Conservation (phyloP, 164 flowering plant genomes). For the Stephania japonica region DNA sequence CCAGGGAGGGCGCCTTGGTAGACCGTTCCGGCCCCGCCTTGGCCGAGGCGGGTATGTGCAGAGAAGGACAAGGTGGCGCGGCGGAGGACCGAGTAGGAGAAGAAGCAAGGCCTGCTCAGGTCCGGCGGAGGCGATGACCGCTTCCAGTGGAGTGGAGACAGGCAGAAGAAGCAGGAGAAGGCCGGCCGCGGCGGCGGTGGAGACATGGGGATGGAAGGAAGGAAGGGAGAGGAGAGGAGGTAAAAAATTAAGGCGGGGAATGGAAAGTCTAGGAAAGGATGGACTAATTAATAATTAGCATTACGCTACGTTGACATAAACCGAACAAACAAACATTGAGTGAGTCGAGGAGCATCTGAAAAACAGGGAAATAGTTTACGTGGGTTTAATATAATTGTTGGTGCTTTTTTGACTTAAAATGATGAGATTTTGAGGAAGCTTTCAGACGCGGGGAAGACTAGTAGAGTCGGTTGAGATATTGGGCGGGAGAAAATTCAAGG, state of each 20-base stretch:
- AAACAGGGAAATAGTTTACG: no score
- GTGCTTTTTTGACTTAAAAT: no score
- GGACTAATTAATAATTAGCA: no score
- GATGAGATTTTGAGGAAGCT: no score
- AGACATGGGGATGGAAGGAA: not conserved
- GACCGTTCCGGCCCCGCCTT: slow-evolving; percentile 86
- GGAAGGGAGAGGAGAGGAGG: not conserved
- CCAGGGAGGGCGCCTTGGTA: slow-evolving; percentile 46
- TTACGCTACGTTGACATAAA: no score
- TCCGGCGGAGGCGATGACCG: slow-evolving; percentile 33
- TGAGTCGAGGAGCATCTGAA: no score
- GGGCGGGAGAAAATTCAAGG: no score
- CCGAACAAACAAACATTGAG: no score
- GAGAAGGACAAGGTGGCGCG: slow-evolving; percentile 66
- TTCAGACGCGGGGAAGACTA: no score
- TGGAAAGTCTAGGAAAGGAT: not conserved
- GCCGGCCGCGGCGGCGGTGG: not conserved
- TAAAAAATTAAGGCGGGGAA: not conserved
- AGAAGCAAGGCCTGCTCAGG: slow-evolving; percentile 44
- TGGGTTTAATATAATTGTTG: no score
- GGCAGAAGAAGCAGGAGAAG: not conserved
- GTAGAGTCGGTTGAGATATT: no score
- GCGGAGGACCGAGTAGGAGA: slow-evolving; percentile 56
- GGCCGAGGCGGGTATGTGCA: slow-evolving; percentile 55
- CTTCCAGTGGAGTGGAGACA: not conserved